Conservation (phyloP, 805 yeast species). For the Yarrowia yakushimensis region DNA sequence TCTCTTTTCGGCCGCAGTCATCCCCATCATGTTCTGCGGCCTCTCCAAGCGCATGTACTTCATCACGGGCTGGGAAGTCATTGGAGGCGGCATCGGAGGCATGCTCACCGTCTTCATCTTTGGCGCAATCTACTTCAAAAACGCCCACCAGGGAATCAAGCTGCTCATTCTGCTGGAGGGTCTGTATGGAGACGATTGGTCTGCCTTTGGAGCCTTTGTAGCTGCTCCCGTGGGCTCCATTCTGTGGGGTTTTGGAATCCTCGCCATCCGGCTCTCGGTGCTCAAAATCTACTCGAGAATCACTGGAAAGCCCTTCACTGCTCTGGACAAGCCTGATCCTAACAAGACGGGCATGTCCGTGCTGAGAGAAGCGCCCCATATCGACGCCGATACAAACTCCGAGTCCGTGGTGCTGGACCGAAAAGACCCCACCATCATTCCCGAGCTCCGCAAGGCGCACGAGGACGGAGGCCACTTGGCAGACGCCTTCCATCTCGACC, state of each 20-base stretch:
- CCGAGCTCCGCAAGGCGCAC: background rate
- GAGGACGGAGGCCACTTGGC: conserved; percentile 5
- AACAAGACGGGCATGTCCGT: background rate
- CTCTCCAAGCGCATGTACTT: conserved; percentile 63
- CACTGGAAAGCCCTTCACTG: conserved; percentile 41
- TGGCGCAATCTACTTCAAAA: conserved; percentile 74
- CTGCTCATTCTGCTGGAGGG: conserved; percentile 64
- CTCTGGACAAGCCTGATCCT: conserved; percentile 35
- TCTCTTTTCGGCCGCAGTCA: conserved; percentile 77
- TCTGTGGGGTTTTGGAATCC: conserved; percentile 50
- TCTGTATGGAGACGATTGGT: conserved; percentile 80
- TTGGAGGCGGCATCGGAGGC: conserved; percentile 82
- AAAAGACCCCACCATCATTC: conserved; percentile 12
- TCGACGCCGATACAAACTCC: background rate
- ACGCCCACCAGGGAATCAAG: conserved; percentile 72
- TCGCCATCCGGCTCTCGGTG: conserved; percentile 39
- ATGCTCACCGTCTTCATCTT: conserved; percentile 73
- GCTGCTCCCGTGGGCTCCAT: conserved; percentile 84
- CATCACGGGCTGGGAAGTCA: conserved; percentile 73
- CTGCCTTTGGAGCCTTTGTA: conserved; percentile 91
- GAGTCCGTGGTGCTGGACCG: conserved; percentile 13
- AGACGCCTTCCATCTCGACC: background rate
- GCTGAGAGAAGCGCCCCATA: background rate
- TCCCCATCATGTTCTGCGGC: conserved; percentile 81
- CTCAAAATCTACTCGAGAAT: conserved; percentile 37